Percentiles rank a stretch among this genome's conserved stretches.
These are phyloP conservation scores for Daldinia childiae DNA, from an alignment of 495 filamentous ascomycete genomes.

Conservation along the genomic window DNA sequence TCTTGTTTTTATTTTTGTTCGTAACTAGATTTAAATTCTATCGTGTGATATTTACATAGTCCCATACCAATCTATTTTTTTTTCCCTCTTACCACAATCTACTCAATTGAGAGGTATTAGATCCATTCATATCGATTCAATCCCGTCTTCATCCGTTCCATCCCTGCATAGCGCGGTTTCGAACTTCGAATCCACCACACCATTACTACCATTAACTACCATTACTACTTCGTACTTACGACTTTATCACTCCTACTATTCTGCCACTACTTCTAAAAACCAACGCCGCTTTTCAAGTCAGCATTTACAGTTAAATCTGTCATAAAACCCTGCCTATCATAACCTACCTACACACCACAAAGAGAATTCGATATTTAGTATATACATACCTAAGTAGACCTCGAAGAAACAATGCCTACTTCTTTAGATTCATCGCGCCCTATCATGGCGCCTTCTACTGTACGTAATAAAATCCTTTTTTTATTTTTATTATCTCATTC, in stretches of 20 bases:
- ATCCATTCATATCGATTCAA: conserved; percentile 30
- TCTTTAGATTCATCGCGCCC: conserved; percentile 79
- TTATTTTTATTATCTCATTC: background rate
- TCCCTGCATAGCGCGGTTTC: conserved; percentile 42
- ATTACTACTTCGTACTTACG: background rate
- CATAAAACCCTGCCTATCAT: conserved; percentile 13
- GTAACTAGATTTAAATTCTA: background rate
- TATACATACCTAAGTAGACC: conserved; percentile 7
- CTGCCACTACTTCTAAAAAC: background rate
- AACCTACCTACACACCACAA: background rate
- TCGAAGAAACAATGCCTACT: conserved; percentile 59
- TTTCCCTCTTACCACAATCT: background rate
- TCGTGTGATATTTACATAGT: conserved; percentile 11
- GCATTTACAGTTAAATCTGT: conserved; percentile 31
- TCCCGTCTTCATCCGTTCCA: conserved; percentile 35
- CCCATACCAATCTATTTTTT: background rate
- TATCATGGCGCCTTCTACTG: conserved; percentile 75
- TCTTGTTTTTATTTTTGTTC: background rate
- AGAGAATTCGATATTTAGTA: conserved; percentile 14
- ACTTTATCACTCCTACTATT: background rate
- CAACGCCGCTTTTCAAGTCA: background rate
- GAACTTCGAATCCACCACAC: conserved; percentile 37
- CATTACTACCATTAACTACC: background rate
- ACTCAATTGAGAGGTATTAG: background rate
- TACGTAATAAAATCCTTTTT: conserved; percentile 55